Evolutionary conservation across 176 grass and related monocot species (phyloP).

Genomic region (Melocanna baccifera): DNA sequence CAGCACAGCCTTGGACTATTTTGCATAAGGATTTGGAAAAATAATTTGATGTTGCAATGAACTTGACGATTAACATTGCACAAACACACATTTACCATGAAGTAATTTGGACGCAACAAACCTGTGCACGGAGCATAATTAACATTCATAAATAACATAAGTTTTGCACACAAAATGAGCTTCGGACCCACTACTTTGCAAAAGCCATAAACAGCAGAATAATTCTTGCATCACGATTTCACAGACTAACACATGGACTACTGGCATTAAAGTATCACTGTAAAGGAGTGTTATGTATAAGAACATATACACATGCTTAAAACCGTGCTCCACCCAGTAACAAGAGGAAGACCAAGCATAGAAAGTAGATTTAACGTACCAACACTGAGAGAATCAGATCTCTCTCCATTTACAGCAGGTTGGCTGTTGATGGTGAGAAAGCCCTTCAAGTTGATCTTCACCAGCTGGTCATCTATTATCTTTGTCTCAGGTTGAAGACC

Average conservation of each 20-base stretch:
- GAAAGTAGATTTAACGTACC: conserved; percentile 45
- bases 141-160: not conserved
- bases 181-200: not conserved
- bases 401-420: conserved; percentile 77
- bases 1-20: not conserved
- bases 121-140: not conserved
- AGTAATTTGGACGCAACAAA: not conserved
- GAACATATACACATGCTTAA: not conserved
- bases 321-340: not conserved
- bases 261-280: not conserved
- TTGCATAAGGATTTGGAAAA: not conserved
- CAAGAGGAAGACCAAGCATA: not conserved
- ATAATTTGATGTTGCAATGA: not conserved
- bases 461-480: conserved; percentile 72
- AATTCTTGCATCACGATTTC: not conserved
- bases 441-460: conserved; percentile 72
- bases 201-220: not conserved
- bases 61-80: not conserved
- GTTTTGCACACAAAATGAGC: not conserved
- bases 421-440: conserved; percentile 97
- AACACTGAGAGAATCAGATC: conserved; percentile 65
- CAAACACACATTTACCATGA: not conserved
- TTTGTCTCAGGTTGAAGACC: conserved; percentile 80
- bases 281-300: not conserved
- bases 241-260: not conserved